phyloP scores from a whole-genome alignment of 2,329 filamentous ascomycete genomes.

The Ophiostoma himal-ulmi region DNA sequence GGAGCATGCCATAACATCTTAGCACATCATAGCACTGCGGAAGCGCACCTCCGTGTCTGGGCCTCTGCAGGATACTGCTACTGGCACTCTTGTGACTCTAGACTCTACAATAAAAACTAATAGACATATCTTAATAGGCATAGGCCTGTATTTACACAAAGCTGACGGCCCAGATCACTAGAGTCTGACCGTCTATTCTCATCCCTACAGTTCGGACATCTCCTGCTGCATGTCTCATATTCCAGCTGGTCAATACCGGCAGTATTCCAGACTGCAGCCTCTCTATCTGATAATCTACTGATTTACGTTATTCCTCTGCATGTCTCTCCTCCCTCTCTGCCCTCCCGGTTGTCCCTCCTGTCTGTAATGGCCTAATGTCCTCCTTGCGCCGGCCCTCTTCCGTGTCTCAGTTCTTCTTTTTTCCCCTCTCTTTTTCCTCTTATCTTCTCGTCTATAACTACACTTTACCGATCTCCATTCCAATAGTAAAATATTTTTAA shows the following conservation, averaged over 20 bases:
- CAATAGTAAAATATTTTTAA: too few species aligned
- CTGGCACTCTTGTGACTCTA: neutral
- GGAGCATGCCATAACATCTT: neutral
- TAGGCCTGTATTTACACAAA: neutral
- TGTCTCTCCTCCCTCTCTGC: neutral
- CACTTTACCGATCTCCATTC: neutral
- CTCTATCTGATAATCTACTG: neutral
- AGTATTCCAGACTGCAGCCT: neutral
- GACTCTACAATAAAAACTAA: neutral
- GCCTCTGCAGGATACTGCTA: neutral
- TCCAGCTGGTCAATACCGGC: neutral
- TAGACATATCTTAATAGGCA: neutral
- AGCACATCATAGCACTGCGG: neutral
- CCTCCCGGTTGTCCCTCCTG: neutral
- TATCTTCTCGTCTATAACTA: neutral
- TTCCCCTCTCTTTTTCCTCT: neutral
- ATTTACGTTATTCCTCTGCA: neutral
- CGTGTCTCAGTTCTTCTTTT: neutral
- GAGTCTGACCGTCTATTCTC: too few species aligned
- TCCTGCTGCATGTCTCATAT: slow-evolving; percentile 12
- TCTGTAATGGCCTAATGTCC: neutral
- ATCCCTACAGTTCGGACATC: neutral
- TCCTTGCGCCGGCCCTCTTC: neutral
- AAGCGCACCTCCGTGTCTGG: neutral
- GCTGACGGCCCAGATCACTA: neutral